Evolutionary conservation across 192 early-diverging fungal species (phyloP).

Genomic region (Linnemannia elongata): DNA sequence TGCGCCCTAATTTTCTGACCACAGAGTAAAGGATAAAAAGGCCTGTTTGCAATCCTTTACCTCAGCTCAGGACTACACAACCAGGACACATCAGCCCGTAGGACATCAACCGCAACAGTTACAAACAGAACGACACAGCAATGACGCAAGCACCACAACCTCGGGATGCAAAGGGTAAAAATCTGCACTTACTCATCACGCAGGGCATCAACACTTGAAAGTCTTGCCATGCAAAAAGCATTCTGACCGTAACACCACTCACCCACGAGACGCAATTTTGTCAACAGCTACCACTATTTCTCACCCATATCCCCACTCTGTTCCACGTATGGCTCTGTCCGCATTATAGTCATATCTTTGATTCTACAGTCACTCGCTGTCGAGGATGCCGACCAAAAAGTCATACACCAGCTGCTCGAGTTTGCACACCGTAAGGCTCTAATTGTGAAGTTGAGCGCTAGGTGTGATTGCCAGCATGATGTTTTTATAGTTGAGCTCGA

Average conservation of each 20-base stretch:
- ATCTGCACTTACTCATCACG: neutral
- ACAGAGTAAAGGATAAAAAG: too few species aligned
- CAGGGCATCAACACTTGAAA: neutral
- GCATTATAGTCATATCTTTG: constrained; percentile 79
- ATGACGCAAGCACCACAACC: constrained; percentile 49
- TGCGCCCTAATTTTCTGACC: too few species aligned
- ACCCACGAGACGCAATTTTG: too few species aligned
- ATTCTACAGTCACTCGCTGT: constrained; percentile 88
- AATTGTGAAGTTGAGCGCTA: too few species aligned
- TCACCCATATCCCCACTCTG: neutral
- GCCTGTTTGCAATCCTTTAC: neutral
- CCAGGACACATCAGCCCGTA: neutral
- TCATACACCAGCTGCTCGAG: constrained; percentile 92
- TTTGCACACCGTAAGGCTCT: constrained; percentile 84
- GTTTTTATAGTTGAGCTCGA: too few species aligned
- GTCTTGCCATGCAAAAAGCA: too few species aligned
- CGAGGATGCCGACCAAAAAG: constrained; percentile 91
- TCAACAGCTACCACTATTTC: too few species aligned
- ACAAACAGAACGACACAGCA: neutral
- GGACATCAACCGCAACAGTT: neutral
- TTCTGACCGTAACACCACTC: too few species aligned
- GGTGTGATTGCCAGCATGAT: too few species aligned
- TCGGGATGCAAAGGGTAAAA: constrained; percentile 49
- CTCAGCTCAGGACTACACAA: neutral
- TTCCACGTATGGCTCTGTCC: neutral